Percentiles rank a stretch among this genome's conserved stretches.
Evolutionary conservation across 192 early-diverging fungal genomes (phyloP).

Genomic region (Backusella tarrabulga): DNA sequence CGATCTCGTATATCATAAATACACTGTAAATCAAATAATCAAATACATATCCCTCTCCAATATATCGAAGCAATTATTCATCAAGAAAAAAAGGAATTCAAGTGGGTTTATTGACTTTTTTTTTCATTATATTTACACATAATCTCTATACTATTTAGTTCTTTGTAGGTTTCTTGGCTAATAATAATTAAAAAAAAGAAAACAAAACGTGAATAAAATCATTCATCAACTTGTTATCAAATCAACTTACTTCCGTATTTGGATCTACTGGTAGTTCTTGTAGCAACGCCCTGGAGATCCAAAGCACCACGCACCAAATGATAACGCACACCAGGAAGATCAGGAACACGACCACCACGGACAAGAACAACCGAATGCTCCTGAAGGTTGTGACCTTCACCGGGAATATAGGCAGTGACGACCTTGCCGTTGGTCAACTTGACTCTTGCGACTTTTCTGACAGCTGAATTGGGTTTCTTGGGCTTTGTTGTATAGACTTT

Average conservation of each 20-base stretch:
- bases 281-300: slow-evolving; percentile 94
- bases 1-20: neutral
- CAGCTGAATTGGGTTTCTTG: slow-evolving; percentile 98
- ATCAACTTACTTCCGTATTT: slow-evolving; percentile 90
- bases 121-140: slow-evolving; percentile 8
- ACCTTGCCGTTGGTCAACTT: slow-evolving; percentile 91
- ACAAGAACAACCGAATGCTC: slow-evolving; percentile 97
- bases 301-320: slow-evolving; percentile 90
- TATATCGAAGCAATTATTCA: neutral
- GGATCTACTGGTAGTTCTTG: slow-evolving; percentile 73
- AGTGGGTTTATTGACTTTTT: neutral
- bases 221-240: neutral
- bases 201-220: neutral
- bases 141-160: slow-evolving; percentile 14
- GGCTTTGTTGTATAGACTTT: slow-evolving; percentile 96
- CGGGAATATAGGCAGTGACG: slow-evolving; percentile 95
- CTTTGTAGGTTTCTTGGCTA: slow-evolving; percentile 40
- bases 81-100: neutral
- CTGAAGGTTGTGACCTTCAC: slow-evolving; percentile 97
- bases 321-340: slow-evolving; percentile 97
- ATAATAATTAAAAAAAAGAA: slow-evolving; percentile 7
- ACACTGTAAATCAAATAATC: neutral
- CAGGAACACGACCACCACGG: slow-evolving; percentile 91
- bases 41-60: neutral
- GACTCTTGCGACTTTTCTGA: slow-evolving; percentile 90